Evolutionary conservation across 2,329 filamentous ascomycete species (phyloP), one percentile per base, ranked within the genome.

Genomic region (Fusarium brevicatenulatum): DNA sequence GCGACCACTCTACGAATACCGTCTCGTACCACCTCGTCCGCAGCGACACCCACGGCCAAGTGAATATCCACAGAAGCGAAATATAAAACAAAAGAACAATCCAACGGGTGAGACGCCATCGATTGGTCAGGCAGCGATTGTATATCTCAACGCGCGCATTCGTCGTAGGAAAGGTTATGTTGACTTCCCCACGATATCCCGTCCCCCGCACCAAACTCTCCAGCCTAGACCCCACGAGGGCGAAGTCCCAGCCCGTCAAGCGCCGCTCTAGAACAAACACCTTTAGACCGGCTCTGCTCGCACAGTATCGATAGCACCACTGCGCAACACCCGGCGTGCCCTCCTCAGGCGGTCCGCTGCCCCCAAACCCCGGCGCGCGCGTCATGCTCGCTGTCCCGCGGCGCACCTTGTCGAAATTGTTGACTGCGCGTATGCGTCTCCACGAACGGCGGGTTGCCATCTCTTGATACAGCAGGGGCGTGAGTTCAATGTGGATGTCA

Each of bases 291-390:
- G 89, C 85, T 28, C 84, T 82, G 71, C 87, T 89, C 5, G 87
- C 87, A 75, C 89, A 91, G 81, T 90, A 95, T 43, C 87, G 86
- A 65, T 91, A 88, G 75, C 91, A 93, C 92, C 92, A 95, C 66
- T 91, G 87, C 13, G 78, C 68, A 47, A 82, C 75, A n/a, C 73
- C 68, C 1, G 81, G 80, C 7, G 72, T 76, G 25, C 80, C 80
- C n/a, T 75, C 75, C 50, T 82, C 81, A 10, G 77, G 74, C 7
- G 59, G 60, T 23, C 70, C 67, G 28, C 77, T 76, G 10, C 75
- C 71, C 65, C 80, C 79, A 46, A 85, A 81, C n/a, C 82, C 82
- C 2, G 87, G 86, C 0, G 86, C 89, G 8, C 86, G 82, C 9
- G 82, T 86, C 63, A 86, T 84, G 21, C 90, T 83, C 56, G 90